Evolutionary conservation across 192 early-diverging fungal genomes (phyloP).

Genomic region (Linnemannia exigua): DNA sequence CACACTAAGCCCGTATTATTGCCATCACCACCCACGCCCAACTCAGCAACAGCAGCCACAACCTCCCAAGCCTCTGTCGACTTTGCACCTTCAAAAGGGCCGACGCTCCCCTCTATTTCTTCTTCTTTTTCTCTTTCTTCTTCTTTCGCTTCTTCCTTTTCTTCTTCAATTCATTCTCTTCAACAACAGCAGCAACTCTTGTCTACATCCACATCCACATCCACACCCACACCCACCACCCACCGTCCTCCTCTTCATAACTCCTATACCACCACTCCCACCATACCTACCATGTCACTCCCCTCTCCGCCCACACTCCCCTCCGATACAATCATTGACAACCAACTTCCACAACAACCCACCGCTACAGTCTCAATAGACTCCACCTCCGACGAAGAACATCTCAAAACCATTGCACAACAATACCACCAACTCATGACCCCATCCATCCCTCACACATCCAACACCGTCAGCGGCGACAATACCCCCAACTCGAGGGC

Average conservation of each 20-base stretch:
- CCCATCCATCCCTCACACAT: conserved; percentile 4
- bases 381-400: conserved; percentile 1
- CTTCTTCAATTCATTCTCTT: conserved; percentile 5
- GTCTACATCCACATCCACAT: too few relatives aligned
- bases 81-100: conserved; percentile 14
- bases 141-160: conserved; percentile 15
- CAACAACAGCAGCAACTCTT: neutral
- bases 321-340: conserved; percentile 1
- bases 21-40: neutral
- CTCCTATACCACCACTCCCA: neutral
- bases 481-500: neutral
- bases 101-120: neutral
- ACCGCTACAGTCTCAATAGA: neutral
- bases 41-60: conserved; percentile 2
- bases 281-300: conserved; percentile 15
- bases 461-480: conserved; percentile 1
- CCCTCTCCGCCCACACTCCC: neutral
- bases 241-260: neutral
- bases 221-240: too few relatives aligned
- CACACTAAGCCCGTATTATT: neutral
- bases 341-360: neutral
- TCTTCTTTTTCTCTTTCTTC: neutral
- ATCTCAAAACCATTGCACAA: conserved; percentile 3
- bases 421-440: conserved; percentile 13
- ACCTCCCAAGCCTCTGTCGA: neutral